Base-by-base conservation (phyloP, 2,329 filamentous ascomycete species). In the Neoscytalidium dimidiatum region DNA sequence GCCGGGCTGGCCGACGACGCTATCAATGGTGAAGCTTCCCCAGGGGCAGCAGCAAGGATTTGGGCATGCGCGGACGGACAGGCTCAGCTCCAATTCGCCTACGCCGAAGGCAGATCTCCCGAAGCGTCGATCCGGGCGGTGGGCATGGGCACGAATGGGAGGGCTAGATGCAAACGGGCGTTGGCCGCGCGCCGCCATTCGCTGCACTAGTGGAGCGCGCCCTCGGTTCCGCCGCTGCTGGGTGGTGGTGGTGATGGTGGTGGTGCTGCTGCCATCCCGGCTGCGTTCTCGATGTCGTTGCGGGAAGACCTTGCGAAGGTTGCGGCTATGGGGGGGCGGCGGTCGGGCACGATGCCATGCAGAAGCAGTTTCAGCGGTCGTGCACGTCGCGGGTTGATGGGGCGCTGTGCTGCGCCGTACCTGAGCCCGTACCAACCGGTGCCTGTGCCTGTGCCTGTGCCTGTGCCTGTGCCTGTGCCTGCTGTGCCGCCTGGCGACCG, bases 351-450 rank as follows among this genome's bases (percentile, higher is more conserved):
- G 29, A 56, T 56, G 51, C 53, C 53, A 57, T 57, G 53, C 53
- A 43, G 35, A 13, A 43, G 53, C 53, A n/a, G 53, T 57, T 57
- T 57, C 53, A 57, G 53, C 53, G 41, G 38, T 46, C 56, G 56
- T 58, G 56, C 28, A 8, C n/a, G 56, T 58, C 56, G 38, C 56
- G 38, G 56, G 56, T 58, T 58, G 56, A 58, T 58, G 56, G 56
- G 52, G 56, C 56, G 46, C 28, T 33, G 49, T 14, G n/a, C n/a
- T 48, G 44, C 26, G 44, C 44, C 44, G 44, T 21, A 14, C 44
- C 4, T 19, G n/a, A n/a, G n/a, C n/a, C n/a, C n/a, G n/a, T n/a
- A n/a, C n/a, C n/a, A n/a, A n/a, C n/a, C n/a, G n/a, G n/a, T n/a
- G n/a, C n/a, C n/a, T n/a, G n/a, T n/a, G n/a, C n/a, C n/a, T n/a